A percentile compares a stretch with the other conserved stretches of the same genome.
Evolutionary conservation across 2,329 filamentous ascomycete genomes (phyloP).

Genomic region (Hypoxylon sp.): DNA sequence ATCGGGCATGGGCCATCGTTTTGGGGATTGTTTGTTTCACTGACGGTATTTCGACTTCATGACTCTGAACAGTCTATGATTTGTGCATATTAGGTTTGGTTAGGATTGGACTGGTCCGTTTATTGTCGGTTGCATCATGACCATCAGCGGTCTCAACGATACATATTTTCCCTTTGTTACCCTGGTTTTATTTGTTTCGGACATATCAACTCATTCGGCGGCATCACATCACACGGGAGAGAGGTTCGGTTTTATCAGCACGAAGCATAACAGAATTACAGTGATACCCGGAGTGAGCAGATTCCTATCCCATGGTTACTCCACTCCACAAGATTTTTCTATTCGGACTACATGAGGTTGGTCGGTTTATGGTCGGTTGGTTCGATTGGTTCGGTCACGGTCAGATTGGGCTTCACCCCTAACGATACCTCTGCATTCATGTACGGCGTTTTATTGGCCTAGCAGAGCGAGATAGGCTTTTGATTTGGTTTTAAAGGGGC

Average conservation of each 20-base stretch:
- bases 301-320: slow-evolving; percentile 48
- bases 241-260: slow-evolving; percentile 46
- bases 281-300: slow-evolving; percentile 56
- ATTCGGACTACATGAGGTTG: slow-evolving; percentile 40
- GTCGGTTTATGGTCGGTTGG: slow-evolving; percentile 34
- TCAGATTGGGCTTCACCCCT: slow-evolving; percentile 38
- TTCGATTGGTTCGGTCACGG: slow-evolving; percentile 39
- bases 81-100: slow-evolving; percentile 30
- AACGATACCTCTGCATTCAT: slow-evolving; percentile 52
- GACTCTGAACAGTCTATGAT: slow-evolving; percentile 18
- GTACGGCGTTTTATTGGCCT: slow-evolving; percentile 49
- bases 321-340: slow-evolving; percentile 52
- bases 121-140: slow-evolving; percentile 28
- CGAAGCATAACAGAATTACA: slow-evolving; percentile 53
- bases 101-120: slow-evolving; percentile 16
- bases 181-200: slow-evolving; percentile 27
- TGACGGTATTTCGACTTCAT: slow-evolving; percentile 8
- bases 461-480: slow-evolving; percentile 46
- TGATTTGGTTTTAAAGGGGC: slow-evolving; percentile 25
- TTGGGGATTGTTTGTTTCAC: not conserved
- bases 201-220: slow-evolving; percentile 31
- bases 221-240: slow-evolving; percentile 38
- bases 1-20: slow-evolving; percentile 46
- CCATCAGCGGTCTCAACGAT: slow-evolving; percentile 40
- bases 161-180: slow-evolving; percentile 35